These are phyloP conservation scores for Coniella vitis DNA, from an alignment of 2,329 filamentous ascomycete genomes.

Conservation along the genomic window DNA sequence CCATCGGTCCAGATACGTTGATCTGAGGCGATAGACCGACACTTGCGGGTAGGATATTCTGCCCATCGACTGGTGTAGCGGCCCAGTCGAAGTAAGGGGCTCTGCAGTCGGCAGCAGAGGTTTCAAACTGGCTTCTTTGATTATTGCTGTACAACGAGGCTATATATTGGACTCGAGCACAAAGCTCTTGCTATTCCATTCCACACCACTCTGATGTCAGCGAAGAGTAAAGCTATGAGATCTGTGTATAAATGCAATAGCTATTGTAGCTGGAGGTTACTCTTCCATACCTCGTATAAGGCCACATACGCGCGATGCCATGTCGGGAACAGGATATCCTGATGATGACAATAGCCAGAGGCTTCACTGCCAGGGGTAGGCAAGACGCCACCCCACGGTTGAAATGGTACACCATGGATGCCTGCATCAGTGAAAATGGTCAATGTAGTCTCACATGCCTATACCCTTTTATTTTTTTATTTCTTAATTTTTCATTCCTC, in stretches of 20 bases:
- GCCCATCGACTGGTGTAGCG: conserved; percentile 34
- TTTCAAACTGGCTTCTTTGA: conserved; percentile 41
- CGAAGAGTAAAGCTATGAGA: not conserved
- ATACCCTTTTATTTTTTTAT: no score
- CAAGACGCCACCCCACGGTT: conserved; percentile 46
- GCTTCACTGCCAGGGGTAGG: conserved; percentile 43
- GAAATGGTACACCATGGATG: conserved; percentile 70
- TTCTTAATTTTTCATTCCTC: no score
- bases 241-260: not conserved
- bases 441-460: conserved; percentile 7
- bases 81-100: conserved; percentile 58
- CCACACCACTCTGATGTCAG: not conserved
- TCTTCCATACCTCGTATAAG: conserved; percentile 44
- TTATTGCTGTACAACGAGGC: conserved; percentile 40
- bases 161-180: conserved; percentile 31
- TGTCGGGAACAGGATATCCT: conserved; percentile 65
- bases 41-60: conserved; percentile 42
- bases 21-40: conserved; percentile 37
- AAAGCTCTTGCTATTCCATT: conserved; percentile 33
- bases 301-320: conserved; percentile 81
- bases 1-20: conserved; percentile 49
- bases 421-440: conserved; percentile 36
- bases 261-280: no score
- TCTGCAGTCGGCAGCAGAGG: conserved; percentile 44
- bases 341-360: conserved; percentile 71